Percentiles rank a stretch among this genome's conserved stretches.
Evolutionary conservation across 805 yeast genomes (phyloP).

Genomic region (Teunomyces gatunensis): DNA sequence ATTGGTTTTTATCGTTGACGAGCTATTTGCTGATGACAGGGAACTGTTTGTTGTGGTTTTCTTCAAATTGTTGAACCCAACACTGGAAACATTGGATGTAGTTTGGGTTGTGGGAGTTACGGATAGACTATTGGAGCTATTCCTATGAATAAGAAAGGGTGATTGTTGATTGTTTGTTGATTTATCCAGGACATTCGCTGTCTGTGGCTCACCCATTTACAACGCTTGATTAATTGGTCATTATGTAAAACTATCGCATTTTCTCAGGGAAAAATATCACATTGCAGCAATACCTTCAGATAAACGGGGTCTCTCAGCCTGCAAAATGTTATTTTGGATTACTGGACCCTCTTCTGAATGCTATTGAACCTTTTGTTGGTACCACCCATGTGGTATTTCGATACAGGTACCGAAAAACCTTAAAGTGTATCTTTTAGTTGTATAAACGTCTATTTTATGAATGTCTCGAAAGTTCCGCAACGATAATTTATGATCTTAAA

Average conservation of each 20-base stretch:
- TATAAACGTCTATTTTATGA: neutral
- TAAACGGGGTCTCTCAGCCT: too few relatives aligned
- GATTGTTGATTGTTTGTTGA: neutral
- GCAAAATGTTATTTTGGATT: too few relatives aligned
- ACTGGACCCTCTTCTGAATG: too few relatives aligned
- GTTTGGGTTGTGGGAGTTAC: slow-evolving; percentile 6
- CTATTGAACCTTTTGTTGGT: too few relatives aligned
- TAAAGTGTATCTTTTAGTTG: neutral
- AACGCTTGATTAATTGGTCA: neutral
- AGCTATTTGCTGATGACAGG: slow-evolving; percentile 18
- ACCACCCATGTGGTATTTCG: neutral
- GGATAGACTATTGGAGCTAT: slow-evolving; percentile 10
- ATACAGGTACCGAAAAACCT: neutral
- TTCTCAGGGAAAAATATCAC: neutral
- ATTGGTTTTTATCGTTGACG: slow-evolving; percentile 24
- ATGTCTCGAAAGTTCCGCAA: neutral
- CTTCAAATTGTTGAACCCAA: slow-evolving; percentile 30
- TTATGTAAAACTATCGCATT: neutral
- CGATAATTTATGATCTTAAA: neutral
- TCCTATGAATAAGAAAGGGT: slow-evolving; percentile 9
- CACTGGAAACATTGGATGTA: slow-evolving; percentile 12
- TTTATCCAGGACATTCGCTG: neutral
- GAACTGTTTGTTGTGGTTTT: slow-evolving; percentile 29
- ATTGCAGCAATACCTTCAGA: too few relatives aligned
- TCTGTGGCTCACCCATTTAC: neutral